These are phyloP conservation scores for Corynespora cassiicola DNA, from an alignment of 2,329 filamentous ascomycete genomes.

Conservation along the genomic window DNA sequence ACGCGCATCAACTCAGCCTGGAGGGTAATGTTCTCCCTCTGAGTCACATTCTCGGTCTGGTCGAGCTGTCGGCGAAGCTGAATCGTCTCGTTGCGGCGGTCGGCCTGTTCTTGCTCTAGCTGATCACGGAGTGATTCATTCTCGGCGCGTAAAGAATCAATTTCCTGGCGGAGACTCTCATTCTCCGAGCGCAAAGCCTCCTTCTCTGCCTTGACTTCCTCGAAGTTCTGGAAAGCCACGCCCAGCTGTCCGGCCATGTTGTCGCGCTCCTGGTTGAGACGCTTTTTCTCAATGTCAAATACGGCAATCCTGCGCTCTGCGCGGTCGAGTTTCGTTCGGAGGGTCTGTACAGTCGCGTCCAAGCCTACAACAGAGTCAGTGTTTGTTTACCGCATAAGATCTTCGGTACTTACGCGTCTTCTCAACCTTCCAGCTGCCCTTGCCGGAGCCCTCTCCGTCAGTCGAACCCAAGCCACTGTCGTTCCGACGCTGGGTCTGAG, in stretches of 20 bases:
- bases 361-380: conserved; percentile 57
- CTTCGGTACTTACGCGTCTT: conserved; percentile 65
- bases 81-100: conserved; percentile 42
- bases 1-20: conserved; percentile 39
- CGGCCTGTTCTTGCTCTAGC: conserved; percentile 38
- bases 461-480: conserved; percentile 56
- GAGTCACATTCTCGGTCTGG: conserved; percentile 39
- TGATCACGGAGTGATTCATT: conserved; percentile 42
- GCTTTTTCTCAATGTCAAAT: conserved; percentile 69
- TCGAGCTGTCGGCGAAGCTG: conserved; percentile 41
- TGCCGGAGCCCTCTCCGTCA: conserved; percentile 55
- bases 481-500: conserved; percentile 51
- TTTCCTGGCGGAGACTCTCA: conserved; percentile 42
- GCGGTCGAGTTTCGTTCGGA: conserved; percentile 68
- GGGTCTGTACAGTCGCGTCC: conserved; percentile 64
- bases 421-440: conserved; percentile 51
- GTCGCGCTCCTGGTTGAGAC: conserved; percentile 69
- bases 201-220: conserved; percentile 55
- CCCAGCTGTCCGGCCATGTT: conserved; percentile 68
- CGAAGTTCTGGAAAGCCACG: conserved; percentile 65
- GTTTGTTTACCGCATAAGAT: no score
- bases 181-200: conserved; percentile 45
- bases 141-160: conserved; percentile 41
- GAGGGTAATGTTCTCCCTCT: conserved; percentile 41
- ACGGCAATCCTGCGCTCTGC: conserved; percentile 67